These are phyloP conservation scores for Avena insularis DNA, from an alignment of 176 grass and related monocot species.

Conservation along the genomic window DNA sequence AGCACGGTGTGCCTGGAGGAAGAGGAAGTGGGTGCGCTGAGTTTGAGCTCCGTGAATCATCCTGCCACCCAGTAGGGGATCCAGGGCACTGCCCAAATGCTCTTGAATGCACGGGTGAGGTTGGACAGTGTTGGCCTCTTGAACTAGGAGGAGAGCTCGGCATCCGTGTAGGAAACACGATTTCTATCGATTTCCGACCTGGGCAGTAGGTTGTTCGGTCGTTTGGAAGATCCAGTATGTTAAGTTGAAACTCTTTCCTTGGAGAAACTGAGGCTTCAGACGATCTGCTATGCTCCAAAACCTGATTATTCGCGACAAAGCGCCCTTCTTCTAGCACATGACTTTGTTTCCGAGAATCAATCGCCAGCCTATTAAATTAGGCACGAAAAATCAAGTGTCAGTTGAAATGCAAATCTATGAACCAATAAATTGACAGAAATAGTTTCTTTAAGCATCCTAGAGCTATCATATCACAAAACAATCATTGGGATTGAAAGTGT, in stretches of 20 bases:
- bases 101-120: conserved; percentile 53
- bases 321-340: conserved; percentile 36
- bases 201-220: conserved; percentile 39
- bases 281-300: conserved; percentile 47
- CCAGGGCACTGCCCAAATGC: conserved; percentile 54
- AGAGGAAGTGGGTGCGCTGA: conserved; percentile 73
- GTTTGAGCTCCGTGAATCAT: conserved; percentile 55
- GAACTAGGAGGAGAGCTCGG: conserved; percentile 49
- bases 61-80: conserved; percentile 65
- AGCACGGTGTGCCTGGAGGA: conserved; percentile 64
- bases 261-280: conserved; percentile 53
- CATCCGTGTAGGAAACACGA: conserved; percentile 44
- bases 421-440: conserved; percentile 16
- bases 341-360: conserved; percentile 49
- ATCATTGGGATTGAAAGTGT: conserved; percentile 18
- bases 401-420: conserved; percentile 3
- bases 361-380: conserved; percentile 40
- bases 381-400: conserved; percentile 22
- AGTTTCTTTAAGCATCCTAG: conserved; percentile 6
- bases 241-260: conserved; percentile 49
- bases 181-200: conserved; percentile 60
- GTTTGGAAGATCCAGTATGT: conserved; percentile 48
- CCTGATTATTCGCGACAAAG: conserved; percentile 44
- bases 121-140: conserved; percentile 46
- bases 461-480: conserved; percentile 36